Percentiles rank a stretch among this genome's conserved stretches.
Conservation (phyloP, 2,329 filamentous ascomycete species). For the Fusarium nematophilum region DNA sequence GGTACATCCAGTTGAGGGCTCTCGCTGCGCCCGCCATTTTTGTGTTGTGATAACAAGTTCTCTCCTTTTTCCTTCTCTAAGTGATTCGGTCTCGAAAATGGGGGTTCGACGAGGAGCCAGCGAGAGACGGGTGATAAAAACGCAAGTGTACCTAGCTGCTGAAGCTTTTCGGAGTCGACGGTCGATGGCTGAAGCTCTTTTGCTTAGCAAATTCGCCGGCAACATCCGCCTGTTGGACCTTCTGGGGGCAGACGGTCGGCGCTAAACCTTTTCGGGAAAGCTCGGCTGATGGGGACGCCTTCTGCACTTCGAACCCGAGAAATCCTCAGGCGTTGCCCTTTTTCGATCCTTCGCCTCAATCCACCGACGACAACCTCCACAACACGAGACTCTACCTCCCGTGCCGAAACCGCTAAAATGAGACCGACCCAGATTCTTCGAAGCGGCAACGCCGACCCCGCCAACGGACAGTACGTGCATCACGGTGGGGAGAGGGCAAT, state of each 20-base stretch:
- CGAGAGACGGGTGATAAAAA: slow-evolving; percentile 17
- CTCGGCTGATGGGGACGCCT: slow-evolving; percentile 47
- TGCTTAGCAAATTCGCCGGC: slow-evolving; percentile 31
- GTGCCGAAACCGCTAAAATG: slow-evolving; percentile 49
- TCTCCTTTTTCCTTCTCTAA: slow-evolving; percentile 6
- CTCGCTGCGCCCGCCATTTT: slow-evolving; percentile 67
- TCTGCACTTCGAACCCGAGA: slow-evolving; percentile 42
- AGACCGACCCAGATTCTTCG: slow-evolving; percentile 55
- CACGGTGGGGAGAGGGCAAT: slow-evolving; percentile 28
- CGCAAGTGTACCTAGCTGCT: slow-evolving; percentile 31
- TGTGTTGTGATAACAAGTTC: background rate
- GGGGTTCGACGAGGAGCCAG: slow-evolving; percentile 4
- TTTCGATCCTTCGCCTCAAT: slow-evolving; percentile 40
- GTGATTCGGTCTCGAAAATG: slow-evolving; percentile 7
- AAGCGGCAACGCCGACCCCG: slow-evolving; percentile 47
- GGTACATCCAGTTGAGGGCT: slow-evolving; percentile 71
- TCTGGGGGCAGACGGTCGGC: slow-evolving; percentile 27
- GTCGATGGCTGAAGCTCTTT: slow-evolving; percentile 42
- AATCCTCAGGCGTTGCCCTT: slow-evolving; percentile 46
- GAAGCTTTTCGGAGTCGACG: slow-evolving; percentile 43
- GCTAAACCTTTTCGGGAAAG: slow-evolving; percentile 51
- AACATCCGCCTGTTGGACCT: slow-evolving; percentile 35
- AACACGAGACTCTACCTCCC: slow-evolving; percentile 36
- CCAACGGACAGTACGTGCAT: slow-evolving; percentile 52
- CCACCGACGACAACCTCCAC: slow-evolving; percentile 39